Conservation (phyloP, 441 rosid species). For the Mallotus japonicus region DNA sequence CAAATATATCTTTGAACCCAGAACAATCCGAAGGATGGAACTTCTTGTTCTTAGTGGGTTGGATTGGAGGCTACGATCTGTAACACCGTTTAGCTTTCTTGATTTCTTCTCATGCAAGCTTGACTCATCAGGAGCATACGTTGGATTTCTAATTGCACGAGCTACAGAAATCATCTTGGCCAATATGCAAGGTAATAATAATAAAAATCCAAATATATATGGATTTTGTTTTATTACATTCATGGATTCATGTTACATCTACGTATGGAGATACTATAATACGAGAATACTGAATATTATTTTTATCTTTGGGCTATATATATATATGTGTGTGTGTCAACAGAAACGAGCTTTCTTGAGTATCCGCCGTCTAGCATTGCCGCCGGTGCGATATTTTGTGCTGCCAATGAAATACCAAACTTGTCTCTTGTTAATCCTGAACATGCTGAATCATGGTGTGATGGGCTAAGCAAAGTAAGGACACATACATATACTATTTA, state of each 20-base stretch:
- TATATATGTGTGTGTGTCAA: slow-evolving; percentile 12
- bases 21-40: slow-evolving; percentile 89
- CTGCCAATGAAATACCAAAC: slow-evolving; percentile 73
- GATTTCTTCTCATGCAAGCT: slow-evolving; percentile 86
- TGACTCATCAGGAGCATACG: slow-evolving; percentile 57
- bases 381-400: slow-evolving; percentile 82
- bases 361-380: slow-evolving; percentile 89
- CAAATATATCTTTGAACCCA: slow-evolving; percentile 70
- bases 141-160: slow-evolving; percentile 56
- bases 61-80: slow-evolving; percentile 93
- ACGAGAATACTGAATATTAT: background rate
- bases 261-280: no score
- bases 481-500: background rate
- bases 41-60: slow-evolving; percentile 72
- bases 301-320: background rate
- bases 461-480: slow-evolving; percentile 83
- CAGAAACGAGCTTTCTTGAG: slow-evolving; percentile 89
- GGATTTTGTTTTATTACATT: background rate
- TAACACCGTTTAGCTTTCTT: slow-evolving; percentile 81
- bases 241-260: background rate
- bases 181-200: slow-evolving; percentile 64
- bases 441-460: slow-evolving; percentile 89
- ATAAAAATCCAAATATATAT: background rate
- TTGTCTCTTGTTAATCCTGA: slow-evolving; percentile 64
- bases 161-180: slow-evolving; percentile 76